Evolutionary conservation across 345 rosid species (phyloP).

Genomic region (Lepidium africanum): DNA sequence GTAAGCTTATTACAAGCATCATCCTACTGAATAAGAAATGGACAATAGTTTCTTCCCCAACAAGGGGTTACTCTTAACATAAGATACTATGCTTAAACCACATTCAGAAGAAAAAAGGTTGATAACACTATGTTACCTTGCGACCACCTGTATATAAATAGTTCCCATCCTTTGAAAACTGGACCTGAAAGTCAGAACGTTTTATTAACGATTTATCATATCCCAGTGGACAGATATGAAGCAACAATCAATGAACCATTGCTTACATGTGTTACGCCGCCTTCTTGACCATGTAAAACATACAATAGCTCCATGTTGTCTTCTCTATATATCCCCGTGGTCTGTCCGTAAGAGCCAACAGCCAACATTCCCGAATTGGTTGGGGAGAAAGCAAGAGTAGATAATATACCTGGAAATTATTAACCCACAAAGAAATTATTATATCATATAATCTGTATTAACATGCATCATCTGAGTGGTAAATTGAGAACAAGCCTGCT

Average conservation of each 20-base stretch:
- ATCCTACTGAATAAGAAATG: no score
- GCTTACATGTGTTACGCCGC: constrained; percentile 92
- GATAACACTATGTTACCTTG: constrained; percentile 45
- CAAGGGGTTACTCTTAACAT: no score
- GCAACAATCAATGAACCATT: neutral
- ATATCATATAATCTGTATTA: neutral
- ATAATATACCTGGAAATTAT: constrained; percentile 60
- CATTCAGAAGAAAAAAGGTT: neutral
- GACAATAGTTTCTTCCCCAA: no score
- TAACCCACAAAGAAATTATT: constrained; percentile 5
- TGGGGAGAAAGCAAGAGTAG: constrained; percentile 79
- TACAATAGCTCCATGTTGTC: constrained; percentile 94
- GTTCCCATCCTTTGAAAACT: constrained; percentile 92
- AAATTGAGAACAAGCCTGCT: constrained; percentile 42
- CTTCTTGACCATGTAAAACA: constrained; percentile 92
- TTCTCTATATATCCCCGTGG: constrained; percentile 81
- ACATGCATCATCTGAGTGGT: neutral
- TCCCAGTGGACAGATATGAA: neutral
- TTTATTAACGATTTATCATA: neutral
- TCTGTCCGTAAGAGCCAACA: constrained; percentile 81
- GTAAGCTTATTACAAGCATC: no score
- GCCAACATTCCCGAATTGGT: constrained; percentile 80
- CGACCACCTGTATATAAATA: constrained; percentile 90
- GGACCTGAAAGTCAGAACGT: constrained; percentile 47
- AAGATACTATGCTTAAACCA: neutral